Percentiles rank a stretch among this genome's conserved stretches.
Conservation (phyloP, 768 basidiomycete genomes). For the Leccinum obscurum region DNA sequence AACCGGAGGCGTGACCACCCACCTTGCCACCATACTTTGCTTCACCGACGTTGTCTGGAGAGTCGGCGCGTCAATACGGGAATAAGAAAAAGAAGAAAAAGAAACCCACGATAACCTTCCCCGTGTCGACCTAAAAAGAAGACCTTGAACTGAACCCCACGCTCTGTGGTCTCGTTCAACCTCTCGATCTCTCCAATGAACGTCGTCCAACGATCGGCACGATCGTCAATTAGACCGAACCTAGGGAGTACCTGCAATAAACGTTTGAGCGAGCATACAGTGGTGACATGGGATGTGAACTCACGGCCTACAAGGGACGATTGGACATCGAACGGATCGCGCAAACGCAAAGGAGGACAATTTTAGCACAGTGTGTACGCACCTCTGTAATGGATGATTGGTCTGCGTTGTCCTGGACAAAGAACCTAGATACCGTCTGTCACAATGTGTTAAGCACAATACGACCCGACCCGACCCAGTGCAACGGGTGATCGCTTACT, state of each 20-base stretch:
- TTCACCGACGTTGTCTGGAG: slow-evolving; percentile 66
- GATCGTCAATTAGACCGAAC: slow-evolving; percentile 41
- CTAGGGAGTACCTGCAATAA: slow-evolving; percentile 19
- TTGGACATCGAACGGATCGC: neutral
- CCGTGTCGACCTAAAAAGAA: slow-evolving; percentile 71
- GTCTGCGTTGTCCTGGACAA: slow-evolving; percentile 20
- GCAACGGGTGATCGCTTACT: slow-evolving; percentile 7
- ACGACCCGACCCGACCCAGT: neutral
- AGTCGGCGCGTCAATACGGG: neutral
- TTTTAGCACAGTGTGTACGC: neutral
- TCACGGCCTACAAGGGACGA: slow-evolving; percentile 15
- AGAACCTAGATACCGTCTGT: slow-evolving; percentile 23
- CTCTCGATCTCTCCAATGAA: slow-evolving; percentile 42
- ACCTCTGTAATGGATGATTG: slow-evolving; percentile 6
- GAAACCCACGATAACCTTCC: slow-evolving; percentile 45
- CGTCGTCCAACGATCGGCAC: slow-evolving; percentile 47
- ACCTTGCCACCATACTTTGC: slow-evolving; percentile 60
- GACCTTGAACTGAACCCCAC: slow-evolving; percentile 43
- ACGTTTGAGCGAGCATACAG: neutral
- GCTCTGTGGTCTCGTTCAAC: slow-evolving; percentile 31
- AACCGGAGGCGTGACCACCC: neutral
- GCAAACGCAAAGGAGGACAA: neutral
- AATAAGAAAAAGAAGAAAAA: neutral
- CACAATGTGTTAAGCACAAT: no score
- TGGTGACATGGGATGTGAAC: neutral